Conservation (phyloP, 2,329 filamentous ascomycete species). For the Alternaria burnsii region DNA sequence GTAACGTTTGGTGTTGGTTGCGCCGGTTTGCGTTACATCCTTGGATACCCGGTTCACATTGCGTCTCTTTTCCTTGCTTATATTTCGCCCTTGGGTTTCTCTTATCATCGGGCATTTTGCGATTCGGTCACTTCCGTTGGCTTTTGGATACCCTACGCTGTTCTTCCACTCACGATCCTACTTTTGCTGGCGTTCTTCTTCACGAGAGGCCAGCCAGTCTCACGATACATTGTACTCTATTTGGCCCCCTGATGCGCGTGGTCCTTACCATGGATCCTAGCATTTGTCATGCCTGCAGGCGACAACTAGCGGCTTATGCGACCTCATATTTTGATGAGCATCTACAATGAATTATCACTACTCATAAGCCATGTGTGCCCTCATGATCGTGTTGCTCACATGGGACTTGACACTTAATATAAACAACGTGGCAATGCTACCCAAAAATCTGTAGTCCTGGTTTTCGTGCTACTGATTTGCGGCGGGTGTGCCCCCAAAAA, state of each 20-base stretch:
- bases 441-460: not conserved
- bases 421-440: slow-evolving; percentile 8
- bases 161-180: slow-evolving; percentile 13
- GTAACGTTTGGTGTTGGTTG: slow-evolving; percentile 13
- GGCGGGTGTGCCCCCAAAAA: not conserved
- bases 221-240: slow-evolving; percentile 14
- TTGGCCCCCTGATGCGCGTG: slow-evolving; percentile 1
- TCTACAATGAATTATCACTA: slow-evolving; percentile 4
- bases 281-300: not conserved
- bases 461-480: slow-evolving; percentile 1
- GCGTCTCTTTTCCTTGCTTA: slow-evolving; percentile 8
- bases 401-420: not conserved
- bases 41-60: slow-evolving; percentile 39
- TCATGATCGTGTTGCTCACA: slow-evolving; percentile 2
- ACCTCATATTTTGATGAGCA: slow-evolving; percentile 1
- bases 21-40: slow-evolving; percentile 16
- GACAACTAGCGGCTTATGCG: not conserved
- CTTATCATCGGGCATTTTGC: slow-evolving; percentile 6
- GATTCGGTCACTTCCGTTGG: slow-evolving; percentile 15
- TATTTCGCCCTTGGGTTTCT: slow-evolving; percentile 8
- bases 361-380: not conserved
- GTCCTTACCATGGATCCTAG: not conserved
- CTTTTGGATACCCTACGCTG: slow-evolving; percentile 35
- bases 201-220: not conserved
- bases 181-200: slow-evolving; percentile 11